phyloP scores from a whole-genome alignment of 2,329 filamentous ascomycete genomes.

The Sarocladiaceae sp. region DNA sequence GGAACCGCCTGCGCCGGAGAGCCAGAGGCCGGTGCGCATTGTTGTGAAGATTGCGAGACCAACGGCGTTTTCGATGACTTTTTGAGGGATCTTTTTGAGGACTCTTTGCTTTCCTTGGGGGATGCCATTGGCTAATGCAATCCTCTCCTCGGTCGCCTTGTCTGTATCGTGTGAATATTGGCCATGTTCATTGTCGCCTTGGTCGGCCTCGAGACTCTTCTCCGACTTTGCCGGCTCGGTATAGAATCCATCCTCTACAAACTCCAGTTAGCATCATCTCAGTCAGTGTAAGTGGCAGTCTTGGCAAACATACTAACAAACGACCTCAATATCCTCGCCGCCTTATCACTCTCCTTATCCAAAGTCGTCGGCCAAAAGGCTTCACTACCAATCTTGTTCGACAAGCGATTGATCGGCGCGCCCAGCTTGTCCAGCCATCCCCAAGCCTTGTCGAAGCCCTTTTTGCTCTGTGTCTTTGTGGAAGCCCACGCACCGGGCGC shows the following conservation, averaged over 20 bases:
- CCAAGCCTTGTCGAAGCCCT: slow-evolving; percentile 72
- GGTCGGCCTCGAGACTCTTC: too few relatives aligned
- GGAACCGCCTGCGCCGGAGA: slow-evolving; percentile 64
- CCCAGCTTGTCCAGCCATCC: slow-evolving; percentile 48
- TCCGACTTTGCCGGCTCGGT: slow-evolving; percentile 24
- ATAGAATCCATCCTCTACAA: slow-evolving; percentile 48
- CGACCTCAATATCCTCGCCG: slow-evolving; percentile 73
- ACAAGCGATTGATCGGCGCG: slow-evolving; percentile 72
- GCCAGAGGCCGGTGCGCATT: slow-evolving; percentile 61
- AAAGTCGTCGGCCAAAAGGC: slow-evolving; percentile 83
- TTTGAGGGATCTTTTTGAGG: slow-evolving; percentile 47
- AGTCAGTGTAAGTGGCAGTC: not conserved
- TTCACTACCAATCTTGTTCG: slow-evolving; percentile 74
- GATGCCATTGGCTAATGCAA: slow-evolving; percentile 20
- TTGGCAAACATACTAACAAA: slow-evolving; percentile 68
- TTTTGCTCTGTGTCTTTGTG: slow-evolving; percentile 53
- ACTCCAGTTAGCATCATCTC: too few relatives aligned
- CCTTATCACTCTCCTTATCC: slow-evolving; percentile 87
- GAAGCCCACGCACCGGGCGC: slow-evolving; percentile 44
- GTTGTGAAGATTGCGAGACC: slow-evolving; percentile 69
- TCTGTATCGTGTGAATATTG: not conserved
- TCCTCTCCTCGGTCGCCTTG: slow-evolving; percentile 5
- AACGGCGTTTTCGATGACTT: slow-evolving; percentile 60
- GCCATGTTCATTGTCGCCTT: too few relatives aligned
- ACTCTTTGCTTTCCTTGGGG: slow-evolving; percentile 39